Percentiles rank a stretch among this genome's conserved stretches.
phyloP scores from a whole-genome alignment of 2,329 filamentous ascomycete species.

The Penicillium sp. region DNA sequence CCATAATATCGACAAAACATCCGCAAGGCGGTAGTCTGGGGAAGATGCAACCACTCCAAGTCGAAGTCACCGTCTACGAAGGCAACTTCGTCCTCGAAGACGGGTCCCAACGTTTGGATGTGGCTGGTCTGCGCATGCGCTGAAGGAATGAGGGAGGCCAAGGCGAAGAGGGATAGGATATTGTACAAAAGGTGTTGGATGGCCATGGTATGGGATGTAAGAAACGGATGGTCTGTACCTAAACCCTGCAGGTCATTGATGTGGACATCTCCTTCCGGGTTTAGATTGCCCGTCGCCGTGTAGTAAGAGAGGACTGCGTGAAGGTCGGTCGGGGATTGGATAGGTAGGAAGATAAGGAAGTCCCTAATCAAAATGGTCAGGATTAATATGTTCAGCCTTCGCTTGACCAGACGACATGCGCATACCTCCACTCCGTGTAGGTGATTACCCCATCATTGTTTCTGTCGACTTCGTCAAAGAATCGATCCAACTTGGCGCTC shows the following conservation, averaged over 20 bases:
- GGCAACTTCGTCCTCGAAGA: slow-evolving; percentile 30
- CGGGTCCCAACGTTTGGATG: slow-evolving; percentile 24
- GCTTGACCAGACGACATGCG: slow-evolving; percentile 20
- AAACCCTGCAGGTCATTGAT: slow-evolving; percentile 90
- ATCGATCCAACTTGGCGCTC: slow-evolving; percentile 70
- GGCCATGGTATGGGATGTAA: slow-evolving; percentile 35
- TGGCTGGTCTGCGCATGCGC: slow-evolving; percentile 33
- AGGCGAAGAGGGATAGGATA: slow-evolving; percentile 33
- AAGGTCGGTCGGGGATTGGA: slow-evolving; percentile 60
- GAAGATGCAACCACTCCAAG: slow-evolving; percentile 43
- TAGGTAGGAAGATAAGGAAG: slow-evolving; percentile 84
- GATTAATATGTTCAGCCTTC: slow-evolving; percentile 2
- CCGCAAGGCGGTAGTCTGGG: slow-evolving; percentile 43
- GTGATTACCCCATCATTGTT: slow-evolving; percentile 84
- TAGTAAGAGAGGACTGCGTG: slow-evolving; percentile 87
- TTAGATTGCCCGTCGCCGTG: slow-evolving; percentile 81
- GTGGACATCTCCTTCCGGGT: slow-evolving; percentile 87
- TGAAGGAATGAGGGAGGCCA: slow-evolving; percentile 33
- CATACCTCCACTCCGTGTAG: slow-evolving; percentile 96
- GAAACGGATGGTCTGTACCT: slow-evolving; percentile 63
- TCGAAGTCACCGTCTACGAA: slow-evolving; percentile 37
- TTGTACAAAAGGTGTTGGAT: slow-evolving; percentile 37
- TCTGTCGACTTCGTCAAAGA: slow-evolving; percentile 84
- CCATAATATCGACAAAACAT: slow-evolving; percentile 44
- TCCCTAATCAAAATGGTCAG: slow-evolving; percentile 55